Base-by-base conservation (phyloP, 768 basidiomycete species). In the Boletellus ananiceps region DNA sequence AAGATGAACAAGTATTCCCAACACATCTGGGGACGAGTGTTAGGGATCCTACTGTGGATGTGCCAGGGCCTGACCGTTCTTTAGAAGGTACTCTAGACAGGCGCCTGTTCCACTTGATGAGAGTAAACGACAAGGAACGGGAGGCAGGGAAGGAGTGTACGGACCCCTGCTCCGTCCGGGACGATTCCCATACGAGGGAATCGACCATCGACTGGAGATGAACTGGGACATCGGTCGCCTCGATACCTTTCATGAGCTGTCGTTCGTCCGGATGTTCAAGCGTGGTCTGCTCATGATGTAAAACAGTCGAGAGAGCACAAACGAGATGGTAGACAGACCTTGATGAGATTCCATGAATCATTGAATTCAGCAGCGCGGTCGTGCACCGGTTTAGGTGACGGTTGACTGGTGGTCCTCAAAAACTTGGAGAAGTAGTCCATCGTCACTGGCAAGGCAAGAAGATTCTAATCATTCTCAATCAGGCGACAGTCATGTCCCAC, bases 371-470 rank as follows among this genome's bases (percentile, higher is more conserved):
- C 77, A 15, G 82, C 77, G 69, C 82, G 80, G 62, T 93, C 89
- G 16, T 82, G 72, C 37, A 72, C 66, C 0, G 70, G 64, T 61
- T 83, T 88, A 8, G 50, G 77, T 54, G 57, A 66, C 21, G 59
- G 72, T 54, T 70, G 81, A 59, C 31, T 72, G 51, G 60, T 71
- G 0, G 60, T 41, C 59, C 62, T 69, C 46, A 92, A 72, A 61
- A 91, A 90, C 63, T 88, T 89, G 45, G 87, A 85, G 62, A 93
- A 92, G 66, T 91, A 92, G 59, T 90, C 87, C 88, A 90, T 90
- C 39, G 42, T 55, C 50, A n/a, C n/a, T n/a, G n/a, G n/a, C n/a
- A 39, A 27, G 29, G 38, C 41, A 21, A 11, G 15, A 3, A 16
- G 8, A 27, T 46, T 21, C 15, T 27, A n/a, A 29, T 40, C 6